Conservation (phyloP, 139 green algal species). For the Nannochloris sp. region DNA sequence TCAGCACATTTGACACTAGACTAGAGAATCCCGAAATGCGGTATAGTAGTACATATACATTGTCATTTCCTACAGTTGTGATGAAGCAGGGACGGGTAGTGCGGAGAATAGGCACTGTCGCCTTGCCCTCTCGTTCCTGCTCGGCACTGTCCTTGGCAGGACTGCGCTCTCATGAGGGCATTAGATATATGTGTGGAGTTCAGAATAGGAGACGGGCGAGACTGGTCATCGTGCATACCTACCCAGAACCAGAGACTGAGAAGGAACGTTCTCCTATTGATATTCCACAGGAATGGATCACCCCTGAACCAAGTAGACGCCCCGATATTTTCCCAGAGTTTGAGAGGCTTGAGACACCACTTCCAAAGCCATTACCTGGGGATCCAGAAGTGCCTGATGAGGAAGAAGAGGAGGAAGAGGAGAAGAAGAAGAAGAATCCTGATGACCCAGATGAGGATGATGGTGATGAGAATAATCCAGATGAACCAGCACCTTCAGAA, state of each 20-base stretch:
- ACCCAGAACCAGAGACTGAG: conserved; percentile 72
- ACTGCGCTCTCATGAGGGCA: no score
- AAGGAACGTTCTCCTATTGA: conserved; percentile 75
- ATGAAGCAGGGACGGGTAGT: no score
- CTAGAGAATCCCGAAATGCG: no score
- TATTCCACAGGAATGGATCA: conserved; percentile 86
- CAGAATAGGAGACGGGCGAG: not conserved
- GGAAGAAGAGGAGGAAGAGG: conserved; percentile 73
- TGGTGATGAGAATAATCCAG: conserved; percentile 35
- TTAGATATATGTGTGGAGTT: not conserved
- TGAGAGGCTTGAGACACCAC: conserved; percentile 78
- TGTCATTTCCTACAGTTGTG: no score
- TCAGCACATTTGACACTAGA: no score
- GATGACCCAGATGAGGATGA: conserved; percentile 53
- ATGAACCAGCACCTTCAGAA: conserved; percentile 31
- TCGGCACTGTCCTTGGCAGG: no score
- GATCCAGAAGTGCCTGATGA: conserved; percentile 90
- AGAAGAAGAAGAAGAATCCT: conserved; percentile 72
- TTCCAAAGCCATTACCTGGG: conserved; percentile 55
- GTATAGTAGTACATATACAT: no score
- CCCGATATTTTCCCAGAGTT: conserved; percentile 92
- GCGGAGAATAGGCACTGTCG: no score
- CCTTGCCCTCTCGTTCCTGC: no score
- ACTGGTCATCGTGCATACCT: conserved; percentile 26
- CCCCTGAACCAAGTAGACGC: conserved; percentile 69